Evolutionary conservation across 352 stramenopile genomes (phyloP), one percentile per base, ranked within the genome.

Genomic region (Discostella stelligera): DNA sequence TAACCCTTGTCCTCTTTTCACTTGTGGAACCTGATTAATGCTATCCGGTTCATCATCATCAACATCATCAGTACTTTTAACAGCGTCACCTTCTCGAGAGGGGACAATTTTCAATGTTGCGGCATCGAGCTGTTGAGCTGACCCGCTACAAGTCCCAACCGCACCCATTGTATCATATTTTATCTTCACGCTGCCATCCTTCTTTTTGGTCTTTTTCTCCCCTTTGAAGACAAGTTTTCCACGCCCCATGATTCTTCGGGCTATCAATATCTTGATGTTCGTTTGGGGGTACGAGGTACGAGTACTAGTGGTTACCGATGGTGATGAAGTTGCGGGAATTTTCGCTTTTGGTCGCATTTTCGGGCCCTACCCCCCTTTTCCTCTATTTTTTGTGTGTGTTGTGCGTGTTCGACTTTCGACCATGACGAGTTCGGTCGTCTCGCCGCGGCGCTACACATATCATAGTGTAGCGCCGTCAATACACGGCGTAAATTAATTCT

Each of bases 191-290:
- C 54, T 81, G 16, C 48, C 50, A 44, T 72, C 71, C n/a, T 71
- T 74, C 58, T 83, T 78, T 71, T 74, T 79, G 20, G 71, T 49
- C 61, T 77, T 77, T 14, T 70, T 53, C 37, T 85, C 74, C n/a
- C 74, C 78, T 82, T 85, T 85, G 58, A 85, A 82, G 21, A 80
- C 70, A 23, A 85, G 65, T 46, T 76, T 80, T 48, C 78, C 77
- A 0, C 66, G 50, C 14, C 58, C 77, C 77, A 84, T 84, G 0
- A 20, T 76, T 6, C 25, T 58, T 44, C 7, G 37, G 1, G 37
- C 16, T 58, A 58, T 58, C 25, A 18, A 30, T 58, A 7, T 21
- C 48, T 32, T 32, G n/a, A n/a, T n/a, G n/a, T n/a, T n/a, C n/a
- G n/a, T n/a, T 3, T 9, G 9, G 32, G 32, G 32, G 32, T 9